phyloP scores from a whole-genome alignment of 352 stramenopile species.

The Vaucheria bursata region DNA sequence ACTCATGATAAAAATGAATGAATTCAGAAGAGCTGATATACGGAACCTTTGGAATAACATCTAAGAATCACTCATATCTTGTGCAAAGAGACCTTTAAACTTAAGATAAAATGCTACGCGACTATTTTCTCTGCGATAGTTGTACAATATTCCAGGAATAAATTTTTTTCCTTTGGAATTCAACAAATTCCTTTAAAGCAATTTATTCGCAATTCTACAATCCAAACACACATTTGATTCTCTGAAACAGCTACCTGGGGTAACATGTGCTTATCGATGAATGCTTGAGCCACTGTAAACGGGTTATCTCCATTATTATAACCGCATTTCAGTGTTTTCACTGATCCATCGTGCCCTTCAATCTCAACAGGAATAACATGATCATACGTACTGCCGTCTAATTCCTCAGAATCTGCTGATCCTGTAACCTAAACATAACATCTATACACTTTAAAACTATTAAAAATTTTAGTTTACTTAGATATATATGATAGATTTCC shows the following conservation, averaged over 20 bases:
- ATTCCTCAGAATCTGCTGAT: conserved; percentile 64
- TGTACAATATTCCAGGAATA: no score
- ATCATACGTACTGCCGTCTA: conserved; percentile 84
- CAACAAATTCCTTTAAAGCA: no score
- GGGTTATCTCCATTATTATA: conserved; percentile 96
- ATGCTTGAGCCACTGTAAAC: conserved; percentile 85
- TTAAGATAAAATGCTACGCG: no score
- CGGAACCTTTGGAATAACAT: no score
- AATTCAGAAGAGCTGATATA: no score
- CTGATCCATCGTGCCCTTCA: conserved; percentile 70
- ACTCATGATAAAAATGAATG: no score
- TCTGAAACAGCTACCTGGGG: conserved; percentile 64
- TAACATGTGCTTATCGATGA: conserved; percentile 90
- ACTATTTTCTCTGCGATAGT: no score
- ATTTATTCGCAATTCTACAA: no score
- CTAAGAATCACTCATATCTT: no score
- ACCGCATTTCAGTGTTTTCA: conserved; percentile 86
- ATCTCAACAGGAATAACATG: conserved; percentile 94
- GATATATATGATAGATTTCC: background rate
- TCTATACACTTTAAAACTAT: background rate
- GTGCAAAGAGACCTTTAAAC: no score
- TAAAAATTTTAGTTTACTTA: conserved; percentile 10
- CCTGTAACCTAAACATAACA: conserved; percentile 58
- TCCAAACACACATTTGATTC: no score
- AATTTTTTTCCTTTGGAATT: no score